Base-by-base conservation (phyloP, 495 filamentous ascomycete species). In the Talaromyces adpressus region DNA sequence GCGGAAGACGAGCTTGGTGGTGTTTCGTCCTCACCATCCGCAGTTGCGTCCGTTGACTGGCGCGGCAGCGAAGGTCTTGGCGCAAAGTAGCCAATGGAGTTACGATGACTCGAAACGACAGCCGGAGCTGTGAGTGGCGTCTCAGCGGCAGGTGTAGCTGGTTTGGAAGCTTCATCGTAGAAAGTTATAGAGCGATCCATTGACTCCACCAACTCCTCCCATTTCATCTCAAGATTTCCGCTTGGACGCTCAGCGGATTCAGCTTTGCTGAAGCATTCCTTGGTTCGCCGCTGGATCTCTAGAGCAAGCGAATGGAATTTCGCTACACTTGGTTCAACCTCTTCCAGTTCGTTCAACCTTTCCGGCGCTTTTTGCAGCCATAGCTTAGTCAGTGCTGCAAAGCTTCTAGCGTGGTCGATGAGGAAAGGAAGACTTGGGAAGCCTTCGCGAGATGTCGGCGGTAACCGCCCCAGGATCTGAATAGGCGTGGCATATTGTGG, bases 371-470 rank as follows among this genome's bases (percentile, higher is more conserved):
- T 77, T 41, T 92, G 89, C 16, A 94, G 82, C 94, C 94, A 99
- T 36, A 98, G 81, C 62, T 88, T 87, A 56, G 96, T 89, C 18
- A 99, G 76, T n/a, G 87, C 87, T 9, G 94, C 92, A 69, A 91
- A 97, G 71, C 89, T 91, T 59, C 91, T 85, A 4, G 92, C 85
- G 63, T 93, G 88, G 67, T 99, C 94, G 68, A 99, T 90, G 12
- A 99, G 83, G 71, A 96, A 97, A 1, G 94, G 94, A 27, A 99
- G 84, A 34, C 89, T 93, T 7, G 93, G 95, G 66, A 97, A 98
- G 0, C 94, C 94, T 77, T 99, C 95, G 53, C 91, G 84, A 22
- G 90, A 92, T 8, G 89, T 87, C 9, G 84, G 86, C 1, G 92
- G 90, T 49, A 98, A 74, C 2, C 95, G 87, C 30, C 88, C 86